Evolutionary conservation across 768 basidiomycete genomes (phyloP).

Genomic region (Rhodosporidiobolus sp.): DNA sequence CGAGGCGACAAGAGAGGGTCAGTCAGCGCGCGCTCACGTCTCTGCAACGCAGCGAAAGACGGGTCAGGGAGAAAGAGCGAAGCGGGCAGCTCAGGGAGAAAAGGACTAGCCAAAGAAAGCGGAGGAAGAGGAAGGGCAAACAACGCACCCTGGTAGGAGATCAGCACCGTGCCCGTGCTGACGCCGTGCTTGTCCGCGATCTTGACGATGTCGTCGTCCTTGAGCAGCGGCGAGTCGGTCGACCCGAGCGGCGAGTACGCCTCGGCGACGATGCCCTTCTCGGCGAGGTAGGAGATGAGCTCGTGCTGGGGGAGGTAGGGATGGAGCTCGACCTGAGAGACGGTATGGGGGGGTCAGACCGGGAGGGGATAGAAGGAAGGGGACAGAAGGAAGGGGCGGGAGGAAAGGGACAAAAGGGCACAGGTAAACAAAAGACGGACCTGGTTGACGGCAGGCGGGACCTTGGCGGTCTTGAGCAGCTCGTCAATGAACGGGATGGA

Average conservation of each 20-base stretch:
- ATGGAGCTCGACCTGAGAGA: constrained; percentile 58
- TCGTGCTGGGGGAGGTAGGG: constrained; percentile 66
- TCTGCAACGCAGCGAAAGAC: constrained; percentile 8
- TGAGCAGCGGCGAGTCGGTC: constrained; percentile 52
- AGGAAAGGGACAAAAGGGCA: too few relatives aligned
- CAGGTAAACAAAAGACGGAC: too few relatives aligned
- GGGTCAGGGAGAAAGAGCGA: background rate
- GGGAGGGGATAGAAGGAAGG: constrained; percentile 13
- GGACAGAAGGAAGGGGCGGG: constrained; percentile 61
- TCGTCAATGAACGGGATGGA: constrained; percentile 63
- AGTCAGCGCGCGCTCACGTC: too few relatives aligned
- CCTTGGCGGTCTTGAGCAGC: constrained; percentile 57
- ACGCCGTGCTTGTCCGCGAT: constrained; percentile 64
- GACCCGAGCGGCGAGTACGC: constrained; percentile 73
- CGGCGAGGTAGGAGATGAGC: constrained; percentile 57
- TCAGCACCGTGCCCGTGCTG: constrained; percentile 63
- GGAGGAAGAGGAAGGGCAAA: constrained; percentile 54
- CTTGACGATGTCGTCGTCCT: constrained; percentile 60
- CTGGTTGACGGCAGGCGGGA: constrained; percentile 70
- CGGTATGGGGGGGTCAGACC: too few relatives aligned
- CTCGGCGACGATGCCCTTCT: constrained; percentile 66
- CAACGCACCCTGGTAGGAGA: constrained; percentile 66
- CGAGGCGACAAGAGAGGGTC: too few relatives aligned
- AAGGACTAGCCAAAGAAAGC: constrained; percentile 50
- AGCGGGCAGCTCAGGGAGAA: too few relatives aligned